These are phyloP conservation scores for Zygoascus flipseniorum DNA, from an alignment of 805 yeast species.

Conservation along the genomic window DNA sequence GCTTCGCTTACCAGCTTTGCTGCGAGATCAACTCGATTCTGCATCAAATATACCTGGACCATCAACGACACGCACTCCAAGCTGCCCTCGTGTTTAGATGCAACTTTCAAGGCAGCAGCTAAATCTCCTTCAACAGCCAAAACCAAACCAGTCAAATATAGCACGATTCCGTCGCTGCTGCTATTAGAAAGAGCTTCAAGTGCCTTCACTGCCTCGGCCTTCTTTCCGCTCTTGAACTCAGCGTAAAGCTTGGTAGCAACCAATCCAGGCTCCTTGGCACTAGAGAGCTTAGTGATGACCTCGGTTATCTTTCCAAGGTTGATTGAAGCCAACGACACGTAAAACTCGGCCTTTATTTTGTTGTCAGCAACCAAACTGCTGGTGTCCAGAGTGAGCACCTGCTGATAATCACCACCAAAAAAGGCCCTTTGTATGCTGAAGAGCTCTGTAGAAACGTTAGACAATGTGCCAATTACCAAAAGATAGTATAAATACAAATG, in stretches of 20 bases:
- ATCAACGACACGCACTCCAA: slow-evolving; percentile 31
- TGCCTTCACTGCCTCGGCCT: slow-evolving; percentile 14
- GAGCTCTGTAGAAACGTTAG: slow-evolving; percentile 16
- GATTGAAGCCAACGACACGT: slow-evolving; percentile 31
- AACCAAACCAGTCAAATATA: slow-evolving; percentile 35
- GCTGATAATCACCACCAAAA: slow-evolving; percentile 32
- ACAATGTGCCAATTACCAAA: neutral
- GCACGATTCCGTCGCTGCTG: slow-evolving; percentile 27
- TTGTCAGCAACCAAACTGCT: slow-evolving; percentile 18
- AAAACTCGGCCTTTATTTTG: slow-evolving; percentile 24
- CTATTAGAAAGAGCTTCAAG: slow-evolving; percentile 18
- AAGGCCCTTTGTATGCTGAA: slow-evolving; percentile 32
- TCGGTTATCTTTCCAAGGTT: slow-evolving; percentile 26
- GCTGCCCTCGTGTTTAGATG: slow-evolving; percentile 32
- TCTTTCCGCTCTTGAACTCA: slow-evolving; percentile 18
- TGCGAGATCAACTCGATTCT: slow-evolving; percentile 39
- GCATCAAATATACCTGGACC: slow-evolving; percentile 32
- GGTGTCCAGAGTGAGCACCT: slow-evolving; percentile 25
- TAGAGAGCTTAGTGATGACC: slow-evolving; percentile 23
- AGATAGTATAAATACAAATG: neutral
- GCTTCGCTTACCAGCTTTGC: slow-evolving; percentile 36
- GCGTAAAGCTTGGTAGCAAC: slow-evolving; percentile 23
- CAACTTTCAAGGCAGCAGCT: slow-evolving; percentile 36
- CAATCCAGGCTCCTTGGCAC: slow-evolving; percentile 19
- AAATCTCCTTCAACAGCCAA: slow-evolving; percentile 33